These are phyloP conservation scores for Rubroboletus satanas DNA, from an alignment of 768 basidiomycete genomes.

Conservation along the genomic window DNA sequence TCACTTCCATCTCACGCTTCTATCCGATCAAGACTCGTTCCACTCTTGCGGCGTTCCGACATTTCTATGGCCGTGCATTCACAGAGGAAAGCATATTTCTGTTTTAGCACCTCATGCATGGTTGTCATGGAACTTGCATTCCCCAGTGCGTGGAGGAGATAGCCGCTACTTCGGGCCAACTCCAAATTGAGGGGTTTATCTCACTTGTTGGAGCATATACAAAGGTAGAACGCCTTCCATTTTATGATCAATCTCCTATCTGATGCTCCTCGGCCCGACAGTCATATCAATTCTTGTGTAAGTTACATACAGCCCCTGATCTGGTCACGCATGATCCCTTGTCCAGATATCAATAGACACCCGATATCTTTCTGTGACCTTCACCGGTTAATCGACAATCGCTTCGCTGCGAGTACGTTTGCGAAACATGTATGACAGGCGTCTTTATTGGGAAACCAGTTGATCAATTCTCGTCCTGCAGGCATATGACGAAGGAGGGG, in stretches of 20 bases:
- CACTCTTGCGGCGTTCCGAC: conserved; percentile 62
- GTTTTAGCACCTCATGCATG: neutral
- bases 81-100: conserved; percentile 50
- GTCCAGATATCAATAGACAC: conserved; percentile 75
- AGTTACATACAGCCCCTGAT: conserved; percentile 23
- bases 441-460: neutral
- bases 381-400: conserved; percentile 60
- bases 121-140: conserved; percentile 16
- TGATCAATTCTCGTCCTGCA: conserved; percentile 27
- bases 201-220: conserved; percentile 72
- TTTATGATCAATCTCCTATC: conserved; percentile 16
- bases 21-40: conserved; percentile 53
- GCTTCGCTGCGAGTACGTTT: conserved; percentile 69
- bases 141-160: conserved; percentile 68
- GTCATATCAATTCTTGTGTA: conserved; percentile 88
- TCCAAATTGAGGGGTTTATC: conserved; percentile 77
- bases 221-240: conserved; percentile 47
- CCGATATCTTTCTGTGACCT: conserved; percentile 63
- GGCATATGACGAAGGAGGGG: conserved; percentile 68
- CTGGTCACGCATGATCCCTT: neutral
- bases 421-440: conserved; percentile 56
- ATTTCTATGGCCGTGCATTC: conserved; percentile 69
- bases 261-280: conserved; percentile 34
- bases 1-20: conserved; percentile 15
- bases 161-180: conserved; percentile 41